Percentiles rank a stretch among this genome's conserved stretches.
Conservation (phyloP, 2,329 filamentous ascomycete species). For the Fusarium sp. region DNA sequence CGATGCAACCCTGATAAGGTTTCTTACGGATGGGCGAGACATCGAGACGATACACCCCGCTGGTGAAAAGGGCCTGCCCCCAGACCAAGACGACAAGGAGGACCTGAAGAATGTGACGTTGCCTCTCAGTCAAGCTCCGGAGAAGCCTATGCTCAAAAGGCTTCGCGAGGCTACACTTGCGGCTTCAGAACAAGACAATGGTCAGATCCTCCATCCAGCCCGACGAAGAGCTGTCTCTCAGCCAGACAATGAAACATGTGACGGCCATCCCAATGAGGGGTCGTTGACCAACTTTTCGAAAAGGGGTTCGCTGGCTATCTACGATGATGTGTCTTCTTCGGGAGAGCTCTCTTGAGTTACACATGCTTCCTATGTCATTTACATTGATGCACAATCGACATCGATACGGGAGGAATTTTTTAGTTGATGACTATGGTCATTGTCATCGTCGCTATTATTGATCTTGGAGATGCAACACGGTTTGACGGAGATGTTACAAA, state of each 20-base stretch:
- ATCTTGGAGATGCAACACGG: not conserved
- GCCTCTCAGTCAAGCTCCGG: not conserved
- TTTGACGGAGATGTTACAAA: not conserved
- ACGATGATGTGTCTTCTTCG: not conserved
- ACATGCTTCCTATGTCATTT: not conserved
- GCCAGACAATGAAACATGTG: too few species aligned
- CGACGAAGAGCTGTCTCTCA: not conserved
- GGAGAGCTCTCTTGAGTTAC: not conserved
- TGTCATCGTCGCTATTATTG: not conserved
- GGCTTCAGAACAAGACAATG: not conserved
- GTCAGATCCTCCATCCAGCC: not conserved
- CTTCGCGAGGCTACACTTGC: too few species aligned
- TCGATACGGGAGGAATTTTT: not conserved
- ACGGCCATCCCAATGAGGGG: not conserved
- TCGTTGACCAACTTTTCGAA: not conserved
- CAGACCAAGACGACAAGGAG: not conserved
- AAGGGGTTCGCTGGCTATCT: accelerated
- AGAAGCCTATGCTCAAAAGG: not conserved
- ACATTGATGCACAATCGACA: not conserved
- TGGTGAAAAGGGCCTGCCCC: too few species aligned
- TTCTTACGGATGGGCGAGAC: too few species aligned
- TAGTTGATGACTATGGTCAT: not conserved
- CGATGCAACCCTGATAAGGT: too few species aligned
- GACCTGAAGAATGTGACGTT: not conserved
- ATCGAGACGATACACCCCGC: too few species aligned